These are phyloP conservation scores for Millerozyma miso DNA, from an alignment of 805 yeast species.

Conservation along the genomic window DNA sequence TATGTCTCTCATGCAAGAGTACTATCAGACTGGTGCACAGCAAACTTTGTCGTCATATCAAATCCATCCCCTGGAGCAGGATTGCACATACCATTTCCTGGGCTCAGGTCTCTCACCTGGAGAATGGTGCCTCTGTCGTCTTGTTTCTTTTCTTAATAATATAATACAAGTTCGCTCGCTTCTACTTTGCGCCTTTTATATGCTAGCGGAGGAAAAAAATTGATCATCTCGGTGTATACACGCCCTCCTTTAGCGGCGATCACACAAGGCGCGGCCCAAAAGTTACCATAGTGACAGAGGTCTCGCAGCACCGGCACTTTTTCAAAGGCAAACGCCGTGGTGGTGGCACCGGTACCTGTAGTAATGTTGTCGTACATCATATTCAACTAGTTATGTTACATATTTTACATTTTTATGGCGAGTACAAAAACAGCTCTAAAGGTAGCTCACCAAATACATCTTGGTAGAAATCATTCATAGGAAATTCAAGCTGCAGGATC, in stretches of 20 bases:
- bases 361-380: too few relatives aligned
- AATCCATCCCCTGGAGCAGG: not conserved
- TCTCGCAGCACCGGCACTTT: too few relatives aligned
- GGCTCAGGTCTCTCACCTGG: too few relatives aligned
- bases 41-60: constrained; percentile 42
- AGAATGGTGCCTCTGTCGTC: not conserved
- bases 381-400: too few relatives aligned
- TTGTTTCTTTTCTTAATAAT: not conserved
- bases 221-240: not conserved
- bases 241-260: too few relatives aligned
- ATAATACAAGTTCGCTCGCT: not conserved
- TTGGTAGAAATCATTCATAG: not conserved
- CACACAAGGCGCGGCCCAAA: too few relatives aligned
- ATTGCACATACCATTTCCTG: not conserved
- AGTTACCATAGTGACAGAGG: too few relatives aligned
- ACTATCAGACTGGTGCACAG: constrained; percentile 53
- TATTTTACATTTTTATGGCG: too few relatives aligned
- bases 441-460: constrained; percentile 5
- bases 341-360: too few relatives aligned
- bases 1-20: constrained; percentile 42
- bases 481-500: not conserved
- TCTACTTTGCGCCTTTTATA: not conserved
- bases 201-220: not conserved
- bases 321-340: too few relatives aligned
- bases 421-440: not conserved